Evolutionary conservation across 176 grass and related monocot genomes (phyloP).

Genomic region (Calamus simplicifolius): DNA sequence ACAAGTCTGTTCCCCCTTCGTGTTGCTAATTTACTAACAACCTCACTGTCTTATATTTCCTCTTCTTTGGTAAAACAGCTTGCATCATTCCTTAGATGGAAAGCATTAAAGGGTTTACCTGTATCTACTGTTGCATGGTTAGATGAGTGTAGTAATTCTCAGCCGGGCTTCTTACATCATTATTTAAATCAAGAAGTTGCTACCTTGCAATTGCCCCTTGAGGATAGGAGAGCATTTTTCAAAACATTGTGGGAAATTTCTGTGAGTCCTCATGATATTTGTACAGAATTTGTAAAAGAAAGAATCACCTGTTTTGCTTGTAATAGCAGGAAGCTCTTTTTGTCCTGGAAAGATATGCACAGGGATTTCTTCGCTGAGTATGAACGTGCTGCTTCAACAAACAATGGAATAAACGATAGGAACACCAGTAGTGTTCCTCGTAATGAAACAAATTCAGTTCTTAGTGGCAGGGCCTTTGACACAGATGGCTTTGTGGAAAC

Average conservation of each 20-base stretch:
- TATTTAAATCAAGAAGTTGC: constrained; percentile 28
- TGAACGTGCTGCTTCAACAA: constrained; percentile 28
- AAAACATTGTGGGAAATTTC: constrained; percentile 58
- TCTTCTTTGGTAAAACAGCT: constrained; percentile 61
- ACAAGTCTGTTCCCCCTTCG: constrained; percentile 17
- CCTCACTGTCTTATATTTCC: constrained; percentile 45
- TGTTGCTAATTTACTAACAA: constrained; percentile 44
- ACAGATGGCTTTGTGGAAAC: constrained; percentile 41
- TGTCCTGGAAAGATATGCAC: constrained; percentile 59
- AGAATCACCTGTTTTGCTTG: constrained; percentile 46
- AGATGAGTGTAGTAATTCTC: constrained; percentile 30
- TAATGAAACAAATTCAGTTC: constrained; percentile 14
- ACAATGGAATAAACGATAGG: constrained; percentile 25
- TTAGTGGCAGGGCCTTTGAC: constrained; percentile 8
- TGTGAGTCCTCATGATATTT: constrained; percentile 54
- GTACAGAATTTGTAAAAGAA: constrained; percentile 53
- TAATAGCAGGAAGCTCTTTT: constrained; percentile 28
- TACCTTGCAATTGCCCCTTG: constrained; percentile 32
- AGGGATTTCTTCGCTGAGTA: constrained; percentile 21
- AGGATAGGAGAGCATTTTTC: constrained; percentile 40
- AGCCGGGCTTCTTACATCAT: constrained; percentile 23
- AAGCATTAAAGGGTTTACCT: constrained; percentile 32
- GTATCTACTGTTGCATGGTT: constrained; percentile 48
- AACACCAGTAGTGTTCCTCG: constrained; percentile 10
- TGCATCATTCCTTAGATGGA: constrained; percentile 59